Evolutionary conservation across 2,329 filamentous ascomycete species (phyloP).

Genomic region (Pseudogymnoascus pannorum): DNA sequence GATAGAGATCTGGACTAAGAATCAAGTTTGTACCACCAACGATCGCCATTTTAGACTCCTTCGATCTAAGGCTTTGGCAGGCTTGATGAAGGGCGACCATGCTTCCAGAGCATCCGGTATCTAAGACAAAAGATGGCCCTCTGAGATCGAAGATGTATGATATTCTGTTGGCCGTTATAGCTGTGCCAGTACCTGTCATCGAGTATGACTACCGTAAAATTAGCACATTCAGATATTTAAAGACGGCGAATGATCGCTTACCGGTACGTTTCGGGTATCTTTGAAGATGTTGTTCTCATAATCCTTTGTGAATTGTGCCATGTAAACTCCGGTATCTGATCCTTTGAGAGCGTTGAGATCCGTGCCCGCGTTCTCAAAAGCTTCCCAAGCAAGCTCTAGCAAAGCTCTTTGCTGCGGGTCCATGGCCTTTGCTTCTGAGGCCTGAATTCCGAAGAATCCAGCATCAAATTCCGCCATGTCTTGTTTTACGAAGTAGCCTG

Average conservation of each 20-base stretch:
- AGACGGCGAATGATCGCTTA: neutral
- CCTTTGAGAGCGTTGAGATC: neutral
- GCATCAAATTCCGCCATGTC: conserved; percentile 18
- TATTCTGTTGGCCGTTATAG: conserved; percentile 18
- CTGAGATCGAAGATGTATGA: conserved; percentile 21
- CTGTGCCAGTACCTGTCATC: neutral
- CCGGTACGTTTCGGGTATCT: conserved; percentile 13
- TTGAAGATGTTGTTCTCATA: conserved; percentile 17
- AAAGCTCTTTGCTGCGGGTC: conserved; percentile 45
- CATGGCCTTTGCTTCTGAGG: conserved; percentile 26
- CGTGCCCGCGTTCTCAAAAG: conserved; percentile 37
- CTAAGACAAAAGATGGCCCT: conserved; percentile 14
- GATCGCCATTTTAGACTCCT: conserved; percentile 23
- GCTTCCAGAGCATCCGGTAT: conserved; percentile 29
- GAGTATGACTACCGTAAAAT: conserved; percentile 11
- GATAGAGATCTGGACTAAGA: conserved; percentile 18
- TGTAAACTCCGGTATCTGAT: conserved; percentile 12
- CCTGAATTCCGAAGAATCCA: conserved; percentile 18
- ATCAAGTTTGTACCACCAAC: conserved; percentile 15
- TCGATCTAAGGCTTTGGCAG: conserved; percentile 29
- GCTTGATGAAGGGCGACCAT: conserved; percentile 47
- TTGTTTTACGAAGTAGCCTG: conserved; percentile 15
- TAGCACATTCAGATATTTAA: neutral
- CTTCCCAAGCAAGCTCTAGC: conserved; percentile 44
- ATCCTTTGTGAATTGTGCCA: conserved; percentile 10